Base-by-base conservation (phyloP, 106 monocot species). In the Apostasia shenzhenica region DNA sequence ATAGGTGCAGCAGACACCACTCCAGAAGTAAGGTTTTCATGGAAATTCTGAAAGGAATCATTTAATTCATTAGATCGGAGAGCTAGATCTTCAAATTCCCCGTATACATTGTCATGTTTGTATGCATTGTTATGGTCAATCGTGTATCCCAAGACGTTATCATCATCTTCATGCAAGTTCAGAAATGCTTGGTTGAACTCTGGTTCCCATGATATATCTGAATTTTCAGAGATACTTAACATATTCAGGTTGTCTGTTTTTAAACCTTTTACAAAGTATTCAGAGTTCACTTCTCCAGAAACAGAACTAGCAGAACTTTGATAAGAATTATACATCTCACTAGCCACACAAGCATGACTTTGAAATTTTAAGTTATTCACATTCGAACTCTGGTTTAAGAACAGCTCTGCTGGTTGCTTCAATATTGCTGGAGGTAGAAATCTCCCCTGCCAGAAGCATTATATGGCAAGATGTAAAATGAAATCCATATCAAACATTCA, bases 261-360 rank as follows among this genome's bases (percentile, higher is more conserved):
- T 5, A 48, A 48, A 26, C 26, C 26, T 65, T n/a, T 48, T 8
- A 7, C 37, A 26, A 65, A 3, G 43, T 48, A 65, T 14, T 65
- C 48, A 3, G 65, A 65, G 43, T 65, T 65, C 14, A 65, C 65
- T 65, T 65, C 65, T 65, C 65, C 65, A 48, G 65, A 65, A 37
- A 65, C 8, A 48, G 46, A 48, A 65, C 48, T 65, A 2, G 26
- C 48, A 65, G 48, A 48, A 48, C 48, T 37, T 48, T 65, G 48
- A 65, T 47, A 49, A 48, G 65, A 65, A 37, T 65, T 48, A 65
- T 65, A 14, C 26, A 37, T 44, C 26, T 48, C 65, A 65, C 65
- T n/a, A 65, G 14, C 5, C 12, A 4, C 64, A 0, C 48, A 37
- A 48, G 48, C 2, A 7, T 11, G 5, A 41, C 48, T 8, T 65